Base-by-base conservation (phyloP, 1,284 basidiomycete species). In the Puccinia triticina region DNA sequence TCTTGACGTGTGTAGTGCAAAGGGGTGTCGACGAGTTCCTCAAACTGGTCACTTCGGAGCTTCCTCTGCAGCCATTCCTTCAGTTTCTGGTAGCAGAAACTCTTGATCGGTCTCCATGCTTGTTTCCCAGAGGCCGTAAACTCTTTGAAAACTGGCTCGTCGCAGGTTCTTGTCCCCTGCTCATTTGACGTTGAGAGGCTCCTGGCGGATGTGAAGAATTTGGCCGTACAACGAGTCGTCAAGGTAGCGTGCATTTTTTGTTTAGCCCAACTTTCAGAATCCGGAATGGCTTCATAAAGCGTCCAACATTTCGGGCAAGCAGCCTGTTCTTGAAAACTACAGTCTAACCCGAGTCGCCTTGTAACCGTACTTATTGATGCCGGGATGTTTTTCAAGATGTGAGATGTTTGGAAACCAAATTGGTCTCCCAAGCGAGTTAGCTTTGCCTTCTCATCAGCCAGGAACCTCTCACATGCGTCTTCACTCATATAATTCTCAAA, bases 51-150 rank as follows among this genome's bases (percentile, higher is more conserved):
- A 37, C 10, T 10, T 7, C 29, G 29, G 1, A 57, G 37, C 21
- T 55, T 55, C 21, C 55, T 57, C 34, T 50, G 8, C 16, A 76
- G 53, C 74, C 74, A 76, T 7, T 37, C 32, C 23, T 55, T 59
- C 3, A 76, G 55, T 5, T 50, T 73, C 71, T 73, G 71, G 26
- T 73, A 34, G 50, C 50, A 55, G 46, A 73, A 73, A 2, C 18
- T 32, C 18, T 73, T 37, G 32, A 73, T 55, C 29, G 71, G 71
- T 0, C 26, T 40, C 61, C 61, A 64, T 11, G 34, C 61, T 4
- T 7, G 11, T 64, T 64, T 64, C 11, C 61, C 61, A 64, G 61
- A 64, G 11, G 61, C 26, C 21, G 11, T 32, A 23, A 64, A 32
- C n/a, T 64, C 8, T 21, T 64, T 64, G 61, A 64, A 64, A 32